These are phyloP conservation scores for Hypomyces perniciosus DNA, from an alignment of 2,329 filamentous ascomycete genomes.

Conservation along the genomic window DNA sequence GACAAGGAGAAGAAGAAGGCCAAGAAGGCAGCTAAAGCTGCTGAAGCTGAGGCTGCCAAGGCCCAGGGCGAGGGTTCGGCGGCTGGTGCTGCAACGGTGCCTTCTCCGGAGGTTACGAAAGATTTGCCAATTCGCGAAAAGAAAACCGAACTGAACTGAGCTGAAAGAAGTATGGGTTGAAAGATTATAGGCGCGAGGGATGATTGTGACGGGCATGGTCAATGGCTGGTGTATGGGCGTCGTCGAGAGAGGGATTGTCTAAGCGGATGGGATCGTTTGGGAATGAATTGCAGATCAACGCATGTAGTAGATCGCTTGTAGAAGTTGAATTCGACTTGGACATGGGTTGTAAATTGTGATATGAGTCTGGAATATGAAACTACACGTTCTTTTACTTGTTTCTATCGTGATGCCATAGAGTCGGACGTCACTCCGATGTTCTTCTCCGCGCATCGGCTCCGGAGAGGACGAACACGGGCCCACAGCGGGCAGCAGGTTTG, in stretches of 20 bases:
- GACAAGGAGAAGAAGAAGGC: constrained; percentile 32
- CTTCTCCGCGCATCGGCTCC: neutral
- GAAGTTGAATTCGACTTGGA: too few species aligned
- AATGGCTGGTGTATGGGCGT: too few species aligned
- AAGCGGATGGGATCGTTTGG: too few species aligned
- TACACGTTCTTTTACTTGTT: neutral
- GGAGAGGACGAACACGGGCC: neutral
- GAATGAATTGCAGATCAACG: too few species aligned
- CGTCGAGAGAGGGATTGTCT: too few species aligned
- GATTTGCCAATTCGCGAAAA: constrained; percentile 20
- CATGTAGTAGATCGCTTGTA: too few species aligned
- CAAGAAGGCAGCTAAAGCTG: constrained; percentile 31
- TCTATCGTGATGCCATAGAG: neutral
- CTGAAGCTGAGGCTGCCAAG: constrained; percentile 23
- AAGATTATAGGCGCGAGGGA: constrained; percentile 6
- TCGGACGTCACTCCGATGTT: neutral
- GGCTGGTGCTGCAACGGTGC: constrained; percentile 12
- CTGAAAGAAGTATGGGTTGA: neutral
- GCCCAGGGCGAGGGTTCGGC: constrained; percentile 15
- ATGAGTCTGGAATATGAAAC: too few species aligned
- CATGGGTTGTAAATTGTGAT: too few species aligned
- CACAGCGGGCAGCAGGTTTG: constrained; percentile 7
- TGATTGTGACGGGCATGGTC: neutral
- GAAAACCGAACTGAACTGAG: constrained; percentile 8
- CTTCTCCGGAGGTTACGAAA: constrained; percentile 17